phyloP scores from a whole-genome alignment of 1,284 basidiomycete species.

The Ceratorhiza oryzae-sativae region DNA sequence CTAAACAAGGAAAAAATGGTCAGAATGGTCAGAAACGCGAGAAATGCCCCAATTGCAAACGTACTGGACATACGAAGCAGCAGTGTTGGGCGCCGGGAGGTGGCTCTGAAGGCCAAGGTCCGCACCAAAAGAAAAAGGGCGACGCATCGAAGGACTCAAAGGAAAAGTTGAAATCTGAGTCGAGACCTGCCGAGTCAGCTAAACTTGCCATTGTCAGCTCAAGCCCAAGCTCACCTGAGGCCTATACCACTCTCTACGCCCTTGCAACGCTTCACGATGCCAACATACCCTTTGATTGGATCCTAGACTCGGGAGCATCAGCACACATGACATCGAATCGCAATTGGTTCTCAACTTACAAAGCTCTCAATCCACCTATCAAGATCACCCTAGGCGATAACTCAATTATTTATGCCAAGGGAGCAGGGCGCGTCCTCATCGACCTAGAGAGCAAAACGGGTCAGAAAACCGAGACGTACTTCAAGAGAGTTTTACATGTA shows the following conservation, averaged over 20 bases:
- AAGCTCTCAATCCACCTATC: background rate
- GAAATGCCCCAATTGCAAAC: background rate
- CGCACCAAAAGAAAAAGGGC: background rate
- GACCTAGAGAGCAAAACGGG: background rate
- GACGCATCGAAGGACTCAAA: background rate
- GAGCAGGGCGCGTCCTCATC: background rate
- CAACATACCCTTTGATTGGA: background rate
- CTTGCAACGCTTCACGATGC: background rate
- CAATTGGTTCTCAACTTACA: slow-evolving; percentile 9
- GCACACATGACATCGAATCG: slow-evolving; percentile 5
- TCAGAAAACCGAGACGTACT: background rate
- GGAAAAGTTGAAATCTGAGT: background rate
- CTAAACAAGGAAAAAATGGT: background rate
- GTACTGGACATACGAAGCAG: slow-evolving; percentile 22
- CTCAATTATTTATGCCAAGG: background rate
- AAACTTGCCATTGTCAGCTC: background rate
- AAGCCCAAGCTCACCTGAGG: too few relatives aligned
- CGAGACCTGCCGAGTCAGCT: background rate
- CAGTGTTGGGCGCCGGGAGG: slow-evolving; percentile 45
- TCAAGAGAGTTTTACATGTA: slow-evolving; percentile 6
- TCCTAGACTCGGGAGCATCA: slow-evolving; percentile 22
- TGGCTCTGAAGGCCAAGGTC: slow-evolving; percentile 27
- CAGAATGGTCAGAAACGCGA: slow-evolving; percentile 35
- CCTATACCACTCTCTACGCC: background rate
- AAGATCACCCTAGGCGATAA: slow-evolving; percentile 2